Base-by-base conservation (phyloP, 805 yeast genomes). In the Cyberlindnera sargentensis region DNA sequence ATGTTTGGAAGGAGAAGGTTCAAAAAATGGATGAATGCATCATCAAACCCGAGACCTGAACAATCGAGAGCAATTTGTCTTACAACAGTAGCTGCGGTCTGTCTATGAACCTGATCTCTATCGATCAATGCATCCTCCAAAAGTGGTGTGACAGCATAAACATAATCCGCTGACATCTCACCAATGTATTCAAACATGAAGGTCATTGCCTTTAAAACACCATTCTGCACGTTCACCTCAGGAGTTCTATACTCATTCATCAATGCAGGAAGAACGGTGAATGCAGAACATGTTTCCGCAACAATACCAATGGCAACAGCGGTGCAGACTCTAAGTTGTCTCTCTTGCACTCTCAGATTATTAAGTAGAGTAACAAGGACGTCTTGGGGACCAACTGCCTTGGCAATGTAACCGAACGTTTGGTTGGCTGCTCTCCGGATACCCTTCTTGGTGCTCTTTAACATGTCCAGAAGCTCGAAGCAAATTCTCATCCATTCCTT, bases 291-390 rank as follows among this genome's bases (percentile, higher is more conserved):
- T 0, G 84, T 80, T 46, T 90, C 93, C 0, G 98, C 98, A 7
- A 93, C 95, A 52, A 93, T 89, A 32, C 95, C 99, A 51, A 93
- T 86, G 0, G 99, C 99, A 34, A 93, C 97, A 5, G 99, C 96
- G 0, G 98, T 88, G 61, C 96, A 91, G 7, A 93, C 96, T 58
- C 99, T 82, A 35, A 87, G 71, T 65, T 93, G 99, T 58, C 99
- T 84, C 59, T 93, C 98, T 60, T 91, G 98, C 6, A 90, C 95
- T 47, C 86, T 75, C 51, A 93, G 68, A 53, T 91, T 91, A 53
- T 85, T 87, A 44, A 93, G 65, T 32, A 93, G 67, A 45, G 95
- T 83, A 1, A 82, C 90, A 23, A 93, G 63, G 4, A 93, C 95
- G 61, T 93, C 98, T 48, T 87, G 93, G 0, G 99, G 99, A 0